Conservation (phyloP, 1,284 basidiomycete species). For the Peniophora sp. region DNA sequence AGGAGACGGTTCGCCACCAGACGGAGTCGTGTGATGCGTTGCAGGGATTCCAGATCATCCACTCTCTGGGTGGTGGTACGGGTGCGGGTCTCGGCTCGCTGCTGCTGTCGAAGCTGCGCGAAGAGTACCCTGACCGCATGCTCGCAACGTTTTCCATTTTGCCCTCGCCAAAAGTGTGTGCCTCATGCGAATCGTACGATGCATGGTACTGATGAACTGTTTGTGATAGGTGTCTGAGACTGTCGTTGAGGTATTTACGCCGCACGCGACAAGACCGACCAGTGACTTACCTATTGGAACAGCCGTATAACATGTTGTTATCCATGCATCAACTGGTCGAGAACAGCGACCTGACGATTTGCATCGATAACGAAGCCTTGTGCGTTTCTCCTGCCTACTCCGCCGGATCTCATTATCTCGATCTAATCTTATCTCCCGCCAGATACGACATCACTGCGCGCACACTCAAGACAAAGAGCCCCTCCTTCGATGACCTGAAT, state of each 20-base stretch:
- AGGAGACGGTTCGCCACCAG: slow-evolving; percentile 70
- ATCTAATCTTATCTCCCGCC: slow-evolving; percentile 4
- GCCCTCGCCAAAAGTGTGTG: slow-evolving; percentile 76
- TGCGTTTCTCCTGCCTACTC: slow-evolving; percentile 26
- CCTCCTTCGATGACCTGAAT: slow-evolving; percentile 76
- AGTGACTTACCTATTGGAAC: slow-evolving; percentile 1
- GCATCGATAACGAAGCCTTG: slow-evolving; percentile 92
- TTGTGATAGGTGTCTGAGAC: slow-evolving; percentile 78
- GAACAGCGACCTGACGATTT: slow-evolving; percentile 84
- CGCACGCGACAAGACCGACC: not conserved
- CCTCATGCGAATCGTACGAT: slow-evolving; percentile 1
- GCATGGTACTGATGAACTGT: not conserved
- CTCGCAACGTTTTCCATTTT: slow-evolving; percentile 88
- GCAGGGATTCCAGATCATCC: slow-evolving; percentile 91
- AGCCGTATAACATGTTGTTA: slow-evolving; percentile 88
- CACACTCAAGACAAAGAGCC: slow-evolving; percentile 67
- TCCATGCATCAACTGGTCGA: slow-evolving; percentile 91
- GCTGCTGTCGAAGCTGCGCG: slow-evolving; percentile 77
- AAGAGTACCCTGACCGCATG: slow-evolving; percentile 93
- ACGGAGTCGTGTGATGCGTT: slow-evolving; percentile 79
- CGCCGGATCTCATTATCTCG: not conserved
- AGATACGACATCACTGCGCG: slow-evolving; percentile 79
- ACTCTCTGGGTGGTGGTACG: slow-evolving; percentile 92
- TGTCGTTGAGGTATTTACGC: slow-evolving; percentile 70
- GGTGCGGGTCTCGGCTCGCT: slow-evolving; percentile 83